Base-by-base conservation (phyloP, 495 filamentous ascomycete species). In the Talaromyces proteolyticus region DNA sequence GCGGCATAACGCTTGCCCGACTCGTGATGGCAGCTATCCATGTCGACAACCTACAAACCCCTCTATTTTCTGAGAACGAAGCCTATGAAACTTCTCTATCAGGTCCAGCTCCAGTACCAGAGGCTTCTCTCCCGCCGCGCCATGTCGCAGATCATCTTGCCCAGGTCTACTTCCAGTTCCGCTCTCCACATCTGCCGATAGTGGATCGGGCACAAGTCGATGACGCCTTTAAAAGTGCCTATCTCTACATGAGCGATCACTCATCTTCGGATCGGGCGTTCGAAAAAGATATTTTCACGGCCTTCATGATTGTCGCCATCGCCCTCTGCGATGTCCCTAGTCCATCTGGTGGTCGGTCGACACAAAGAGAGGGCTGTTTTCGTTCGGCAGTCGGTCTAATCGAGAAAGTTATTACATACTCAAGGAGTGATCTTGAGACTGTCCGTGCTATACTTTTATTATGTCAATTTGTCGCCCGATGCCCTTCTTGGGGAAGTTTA, bases 101-200 rank as follows among this genome's bases (percentile, higher is more conserved):
- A n/a, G n/a, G n/a, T 34, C 14, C 29, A 34, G 14, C 14, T 8
- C 8, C 29, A 4, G 29, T 34, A n/a, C n/a, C n/a, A 8, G 29
- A 29, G 50, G 45, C 52, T 37, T 44, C 44, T n/a, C 58, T 71
- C 4, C 68, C 72, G 0, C 60, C 54, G 12, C 57, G 62, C n/a
- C 40, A 45, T 0, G 50, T 61, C 11, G 66, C 68, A 3, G 68
- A 70, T 43, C 53, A 62, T 23, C 57, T 69, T 0, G 37, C 71
- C 3, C 43, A 60, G 10, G 60, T 56, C 29, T 75, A 67, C 50
- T 72, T 64, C 58, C 29, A 34, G 29, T 34, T 10, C 29, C 29
- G 14, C 29, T 10, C 29, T 10, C 29, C 29, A 8, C 29, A 34
- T 34, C 14, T 34, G 14, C 29, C 29, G 8, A 34, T 34, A 8